A percentile compares a stretch with the other conserved stretches of the same genome.
Evolutionary conservation across 2,329 filamentous ascomycete species (phyloP).

Genomic region (Claviceps africana): DNA sequence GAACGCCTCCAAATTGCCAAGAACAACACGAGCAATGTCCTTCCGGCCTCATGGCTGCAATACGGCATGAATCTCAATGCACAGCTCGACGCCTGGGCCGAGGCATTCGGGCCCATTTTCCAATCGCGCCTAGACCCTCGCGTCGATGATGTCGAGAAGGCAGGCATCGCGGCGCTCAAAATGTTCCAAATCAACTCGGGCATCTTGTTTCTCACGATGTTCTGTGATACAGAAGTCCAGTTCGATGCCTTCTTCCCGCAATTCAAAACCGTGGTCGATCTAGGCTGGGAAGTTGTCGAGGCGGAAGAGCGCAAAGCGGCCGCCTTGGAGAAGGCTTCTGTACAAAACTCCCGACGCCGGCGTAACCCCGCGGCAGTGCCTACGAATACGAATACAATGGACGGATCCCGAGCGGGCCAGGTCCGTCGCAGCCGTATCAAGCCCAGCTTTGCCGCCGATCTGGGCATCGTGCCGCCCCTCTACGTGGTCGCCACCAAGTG

Average conservation of each 20-base stretch:
- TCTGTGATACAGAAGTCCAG: conserved; percentile 41
- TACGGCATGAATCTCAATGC: conserved; percentile 33
- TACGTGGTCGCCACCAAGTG: conserved; percentile 56
- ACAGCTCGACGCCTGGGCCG: conserved; percentile 40
- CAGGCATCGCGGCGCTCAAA: conserved; percentile 46
- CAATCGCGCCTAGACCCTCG: conserved; percentile 32
- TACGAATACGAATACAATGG: conserved; percentile 9
- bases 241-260: conserved; percentile 40
- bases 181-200: conserved; percentile 47
- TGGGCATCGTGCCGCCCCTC: conserved; percentile 50
- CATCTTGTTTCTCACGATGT: conserved; percentile 46
- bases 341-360: conserved; percentile 26
- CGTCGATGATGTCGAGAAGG: conserved; percentile 40
- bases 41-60: conserved; percentile 33
- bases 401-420: conserved; percentile 27
- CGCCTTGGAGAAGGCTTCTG: conserved; percentile 25
- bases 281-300: conserved; percentile 45
- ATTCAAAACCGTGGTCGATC: conserved; percentile 41
- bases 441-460: conserved; percentile 48
- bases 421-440: conserved; percentile 38
- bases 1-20: conserved; percentile 36
- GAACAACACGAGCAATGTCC: conserved; percentile 37
- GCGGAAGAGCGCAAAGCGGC: conserved; percentile 40
- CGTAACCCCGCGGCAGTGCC: conserved; percentile 16
- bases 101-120: conserved; percentile 42